Conservation (phyloP, 2,329 filamentous ascomycete genomes). For the Escovopsis sp. region DNA sequence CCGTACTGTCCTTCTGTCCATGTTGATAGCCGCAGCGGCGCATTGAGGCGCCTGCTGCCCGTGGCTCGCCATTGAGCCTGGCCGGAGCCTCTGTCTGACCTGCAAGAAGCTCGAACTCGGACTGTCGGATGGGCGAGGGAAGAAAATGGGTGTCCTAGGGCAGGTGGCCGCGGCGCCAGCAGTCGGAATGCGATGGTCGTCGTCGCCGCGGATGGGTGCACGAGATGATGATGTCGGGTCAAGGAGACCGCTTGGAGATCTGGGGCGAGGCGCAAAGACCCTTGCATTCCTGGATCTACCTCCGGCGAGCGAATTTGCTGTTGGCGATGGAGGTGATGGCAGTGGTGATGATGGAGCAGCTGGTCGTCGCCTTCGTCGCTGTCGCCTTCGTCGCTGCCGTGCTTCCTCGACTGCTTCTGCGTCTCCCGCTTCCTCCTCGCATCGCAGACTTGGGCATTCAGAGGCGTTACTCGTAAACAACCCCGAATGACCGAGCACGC, state of each 20-base stretch:
- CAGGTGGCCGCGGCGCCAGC: slow-evolving; percentile 4
- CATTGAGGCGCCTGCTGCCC: not conserved
- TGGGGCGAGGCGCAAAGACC: slow-evolving; percentile 10
- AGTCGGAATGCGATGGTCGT: slow-evolving; percentile 1
- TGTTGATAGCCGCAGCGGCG: slow-evolving; percentile 5
- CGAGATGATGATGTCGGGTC: too few species aligned
- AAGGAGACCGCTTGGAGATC: slow-evolving; percentile 3
- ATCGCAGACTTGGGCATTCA: too few species aligned
- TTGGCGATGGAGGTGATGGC: too few species aligned
- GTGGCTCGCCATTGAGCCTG: slow-evolving; percentile 5
- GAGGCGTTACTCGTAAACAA: too few species aligned
- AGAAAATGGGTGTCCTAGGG: slow-evolving; percentile 7
- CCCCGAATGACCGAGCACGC: too few species aligned
- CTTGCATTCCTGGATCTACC: slow-evolving; percentile 16
- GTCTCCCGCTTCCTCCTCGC: too few species aligned
- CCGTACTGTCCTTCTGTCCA: slow-evolving; percentile 10
- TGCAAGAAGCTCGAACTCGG: slow-evolving; percentile 4
- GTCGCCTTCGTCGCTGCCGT: too few species aligned
- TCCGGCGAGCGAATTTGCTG: slow-evolving; percentile 7
- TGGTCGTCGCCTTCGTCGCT: not conserved
- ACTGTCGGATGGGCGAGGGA: slow-evolving; percentile 1
- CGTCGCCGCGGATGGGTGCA: not conserved
- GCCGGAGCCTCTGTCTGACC: slow-evolving; percentile 1
- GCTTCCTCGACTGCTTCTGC: too few species aligned
- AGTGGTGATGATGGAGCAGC: not conserved